A percentile compares a stretch with the other conserved stretches of the same genome.
These are phyloP conservation scores for Hemisphaericaspora xylofermentans DNA, from an alignment of 1,139 yeast genomes.

Conservation along the genomic window DNA sequence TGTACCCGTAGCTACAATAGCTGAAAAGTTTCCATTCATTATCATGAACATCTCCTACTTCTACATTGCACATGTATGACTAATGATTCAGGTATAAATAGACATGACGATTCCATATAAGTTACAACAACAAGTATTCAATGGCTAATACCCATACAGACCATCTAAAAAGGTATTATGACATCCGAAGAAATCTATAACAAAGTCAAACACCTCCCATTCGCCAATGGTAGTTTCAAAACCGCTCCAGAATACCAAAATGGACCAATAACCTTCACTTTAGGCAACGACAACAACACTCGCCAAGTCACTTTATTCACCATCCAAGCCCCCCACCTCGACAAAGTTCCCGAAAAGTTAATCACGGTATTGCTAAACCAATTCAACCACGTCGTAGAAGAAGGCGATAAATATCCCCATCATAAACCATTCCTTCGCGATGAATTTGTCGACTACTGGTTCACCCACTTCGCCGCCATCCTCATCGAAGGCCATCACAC, in stretches of 20 bases:
- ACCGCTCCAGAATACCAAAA: constrained; percentile 23
- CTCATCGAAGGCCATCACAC: constrained; percentile 40
- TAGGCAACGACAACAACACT: constrained; percentile 29
- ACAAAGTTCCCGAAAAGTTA: constrained; percentile 36
- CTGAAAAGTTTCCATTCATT: no score
- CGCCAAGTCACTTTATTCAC: constrained; percentile 37
- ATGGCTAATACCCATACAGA: neutral
- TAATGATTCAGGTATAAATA: neutral
- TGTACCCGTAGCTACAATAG: constrained; percentile 1
- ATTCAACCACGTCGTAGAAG: constrained; percentile 47
- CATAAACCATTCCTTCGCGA: constrained; percentile 24
- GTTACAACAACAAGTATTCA: neutral
- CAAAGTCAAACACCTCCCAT: constrained; percentile 30
- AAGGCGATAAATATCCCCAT: constrained; percentile 53
- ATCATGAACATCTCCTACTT: neutral
- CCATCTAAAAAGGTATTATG: constrained; percentile 1
- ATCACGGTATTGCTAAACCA: constrained; percentile 34
- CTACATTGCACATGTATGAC: neutral
- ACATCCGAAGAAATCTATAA: constrained; percentile 7
- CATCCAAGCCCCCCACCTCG: constrained; percentile 25
- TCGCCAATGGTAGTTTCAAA: constrained; percentile 29
- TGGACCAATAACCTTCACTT: constrained; percentile 26
- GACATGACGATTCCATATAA: neutral
- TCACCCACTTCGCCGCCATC: constrained; percentile 45
- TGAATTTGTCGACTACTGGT: constrained; percentile 43